Evolutionary conservation across 306 rosid genomes (phyloP).

Genomic region (Rosa rugosa): DNA sequence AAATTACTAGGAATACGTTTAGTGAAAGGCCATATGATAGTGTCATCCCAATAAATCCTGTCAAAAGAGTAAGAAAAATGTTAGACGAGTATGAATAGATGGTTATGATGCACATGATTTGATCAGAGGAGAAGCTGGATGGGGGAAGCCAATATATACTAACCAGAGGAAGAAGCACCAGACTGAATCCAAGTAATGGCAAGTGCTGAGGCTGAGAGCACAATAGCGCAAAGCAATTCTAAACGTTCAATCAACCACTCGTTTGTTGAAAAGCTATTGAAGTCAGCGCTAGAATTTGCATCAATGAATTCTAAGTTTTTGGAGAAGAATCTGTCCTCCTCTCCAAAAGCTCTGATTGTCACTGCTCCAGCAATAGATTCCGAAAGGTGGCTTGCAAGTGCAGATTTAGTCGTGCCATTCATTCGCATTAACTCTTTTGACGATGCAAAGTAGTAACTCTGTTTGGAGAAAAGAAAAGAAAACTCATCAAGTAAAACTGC

Average conservation of each 20-base stretch:
- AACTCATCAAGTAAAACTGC: neutral
- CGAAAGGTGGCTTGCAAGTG: slow-evolving; percentile 31
- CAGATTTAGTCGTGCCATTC: slow-evolving; percentile 35
- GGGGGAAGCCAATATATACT: slow-evolving; percentile 3
- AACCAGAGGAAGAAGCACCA: slow-evolving; percentile 25
- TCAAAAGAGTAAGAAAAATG: slow-evolving; percentile 1
- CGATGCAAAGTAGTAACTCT: slow-evolving; percentile 29
- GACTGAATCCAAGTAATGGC: slow-evolving; percentile 21
- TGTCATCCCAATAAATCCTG: slow-evolving; percentile 34
- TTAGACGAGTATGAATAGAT: neutral
- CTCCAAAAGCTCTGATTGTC: slow-evolving; percentile 35
- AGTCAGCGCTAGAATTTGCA: slow-evolving; percentile 26
- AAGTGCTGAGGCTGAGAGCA: slow-evolving; percentile 29
- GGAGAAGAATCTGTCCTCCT: slow-evolving; percentile 24
- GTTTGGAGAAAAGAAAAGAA: neutral
- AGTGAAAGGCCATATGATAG: slow-evolving; percentile 33
- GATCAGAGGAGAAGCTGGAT: neutral
- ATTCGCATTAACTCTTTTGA: slow-evolving; percentile 38
- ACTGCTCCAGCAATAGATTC: slow-evolving; percentile 31
- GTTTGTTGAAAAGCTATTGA: slow-evolving; percentile 31
- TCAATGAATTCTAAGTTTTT: slow-evolving; percentile 28
- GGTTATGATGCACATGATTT: neutral
- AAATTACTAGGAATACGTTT: slow-evolving; percentile 14
- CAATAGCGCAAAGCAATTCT: slow-evolving; percentile 29
- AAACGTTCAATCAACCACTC: slow-evolving; percentile 34